phyloP scores from a whole-genome alignment of 495 filamentous ascomycete species.

The Penicillium antarcticum region DNA sequence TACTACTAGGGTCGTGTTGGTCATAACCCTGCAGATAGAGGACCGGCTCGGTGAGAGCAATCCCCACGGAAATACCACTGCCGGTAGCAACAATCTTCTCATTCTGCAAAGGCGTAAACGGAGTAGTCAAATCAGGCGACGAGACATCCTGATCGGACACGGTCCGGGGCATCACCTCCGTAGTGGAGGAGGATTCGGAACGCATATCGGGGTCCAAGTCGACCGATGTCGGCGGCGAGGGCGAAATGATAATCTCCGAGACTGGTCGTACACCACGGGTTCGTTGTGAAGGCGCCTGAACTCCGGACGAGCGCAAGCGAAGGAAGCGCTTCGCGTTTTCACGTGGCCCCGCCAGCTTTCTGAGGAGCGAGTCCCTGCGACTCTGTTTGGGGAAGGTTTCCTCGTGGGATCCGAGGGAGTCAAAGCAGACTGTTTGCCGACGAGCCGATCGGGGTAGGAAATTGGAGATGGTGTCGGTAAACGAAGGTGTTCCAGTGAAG shows the following conservation, averaged over 20 bases:
- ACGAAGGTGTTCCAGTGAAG: constrained; percentile 14
- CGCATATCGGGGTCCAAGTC: constrained; percentile 26
- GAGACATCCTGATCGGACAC: constrained; percentile 20
- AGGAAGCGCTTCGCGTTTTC: constrained; percentile 51
- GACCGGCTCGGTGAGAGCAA: constrained; percentile 81
- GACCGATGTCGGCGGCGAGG: constrained; percentile 29
- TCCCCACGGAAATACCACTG: constrained; percentile 67
- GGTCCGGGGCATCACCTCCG: constrained; percentile 24
- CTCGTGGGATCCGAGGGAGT: constrained; percentile 10
- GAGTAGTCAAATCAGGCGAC: constrained; percentile 25
- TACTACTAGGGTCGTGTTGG: constrained; percentile 64
- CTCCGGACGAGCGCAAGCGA: constrained; percentile 36
- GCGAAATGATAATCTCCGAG: constrained; percentile 35
- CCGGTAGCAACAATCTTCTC: constrained; percentile 72
- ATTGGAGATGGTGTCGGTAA: constrained; percentile 19
- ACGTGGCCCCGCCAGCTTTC: constrained; percentile 46
- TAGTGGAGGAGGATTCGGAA: constrained; percentile 31
- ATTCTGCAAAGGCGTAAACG: constrained; percentile 39
- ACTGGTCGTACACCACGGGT: constrained; percentile 31
- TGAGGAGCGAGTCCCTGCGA: constrained; percentile 33
- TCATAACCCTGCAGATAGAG: constrained; percentile 91
- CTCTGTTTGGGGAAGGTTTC: constrained; percentile 26
- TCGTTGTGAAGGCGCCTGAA: constrained; percentile 22
- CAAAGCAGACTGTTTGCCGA: constrained; percentile 17
- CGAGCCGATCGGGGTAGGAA: constrained; percentile 26